These are phyloP conservation scores for Yamadazyma sp. DNA, from an alignment of 805 yeast genomes.

Conservation along the genomic window DNA sequence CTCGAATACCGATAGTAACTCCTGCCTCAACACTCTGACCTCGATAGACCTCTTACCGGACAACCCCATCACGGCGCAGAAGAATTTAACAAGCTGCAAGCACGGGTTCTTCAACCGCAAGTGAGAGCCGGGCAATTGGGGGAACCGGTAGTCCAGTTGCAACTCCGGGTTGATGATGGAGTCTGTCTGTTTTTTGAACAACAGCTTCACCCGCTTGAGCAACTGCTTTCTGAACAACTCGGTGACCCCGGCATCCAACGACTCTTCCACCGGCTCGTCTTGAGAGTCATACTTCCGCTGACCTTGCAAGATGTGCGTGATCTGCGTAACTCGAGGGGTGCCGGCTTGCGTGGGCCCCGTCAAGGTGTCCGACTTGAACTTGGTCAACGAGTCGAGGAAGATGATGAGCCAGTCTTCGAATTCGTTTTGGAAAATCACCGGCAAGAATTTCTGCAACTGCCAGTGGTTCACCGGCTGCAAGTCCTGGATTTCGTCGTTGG, in stretches of 20 bases:
- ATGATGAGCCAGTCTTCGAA: constrained; percentile 85
- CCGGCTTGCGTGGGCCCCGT: constrained; percentile 36
- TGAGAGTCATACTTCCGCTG: constrained; percentile 36
- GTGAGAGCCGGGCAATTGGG: constrained; percentile 74
- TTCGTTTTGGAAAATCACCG: constrained; percentile 73
- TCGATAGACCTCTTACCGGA: constrained; percentile 67
- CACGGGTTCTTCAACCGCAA: constrained; percentile 63
- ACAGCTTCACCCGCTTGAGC: constrained; percentile 60
- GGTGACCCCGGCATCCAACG: constrained; percentile 45
- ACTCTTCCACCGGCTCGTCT: constrained; percentile 29
- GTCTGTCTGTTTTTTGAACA: constrained; percentile 70
- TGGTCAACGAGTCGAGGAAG: constrained; percentile 67
- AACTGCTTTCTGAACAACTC: constrained; percentile 62
- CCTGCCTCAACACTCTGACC: constrained; percentile 71
- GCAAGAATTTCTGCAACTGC: constrained; percentile 77
- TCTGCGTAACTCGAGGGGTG: constrained; percentile 68
- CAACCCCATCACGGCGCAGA: constrained; percentile 71
- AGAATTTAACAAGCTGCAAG: constrained; percentile 71
- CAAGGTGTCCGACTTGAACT: constrained; percentile 46
- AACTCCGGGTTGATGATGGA: constrained; percentile 65
- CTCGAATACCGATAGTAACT: constrained; percentile 69
- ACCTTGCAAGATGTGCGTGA: constrained; percentile 52
- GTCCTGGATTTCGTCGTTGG: constrained; percentile 43
- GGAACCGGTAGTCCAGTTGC: constrained; percentile 67
- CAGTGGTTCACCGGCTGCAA: constrained; percentile 60